Conservation (phyloP, 768 basidiomycete genomes). For the Termitomyces bulborhizus region DNA sequence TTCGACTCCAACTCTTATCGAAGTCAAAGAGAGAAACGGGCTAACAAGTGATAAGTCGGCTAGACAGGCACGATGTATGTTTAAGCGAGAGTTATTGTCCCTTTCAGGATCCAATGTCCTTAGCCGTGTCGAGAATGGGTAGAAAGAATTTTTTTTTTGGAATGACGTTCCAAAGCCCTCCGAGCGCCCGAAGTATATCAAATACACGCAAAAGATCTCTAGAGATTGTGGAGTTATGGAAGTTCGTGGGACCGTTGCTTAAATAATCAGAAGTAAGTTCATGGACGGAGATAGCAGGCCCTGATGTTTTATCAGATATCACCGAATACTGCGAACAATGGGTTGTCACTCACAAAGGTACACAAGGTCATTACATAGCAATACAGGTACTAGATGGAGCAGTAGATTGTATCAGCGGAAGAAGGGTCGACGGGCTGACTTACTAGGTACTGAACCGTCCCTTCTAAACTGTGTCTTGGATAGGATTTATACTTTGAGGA, state of each 20-base stretch:
- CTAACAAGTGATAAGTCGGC: background rate
- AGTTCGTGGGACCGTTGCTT: background rate
- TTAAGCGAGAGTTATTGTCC: background rate
- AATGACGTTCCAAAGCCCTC: background rate
- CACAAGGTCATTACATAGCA: background rate
- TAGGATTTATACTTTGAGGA: background rate
- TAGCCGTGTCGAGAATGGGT: background rate
- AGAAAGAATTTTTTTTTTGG: background rate
- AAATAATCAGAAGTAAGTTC: background rate
- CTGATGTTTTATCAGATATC: background rate
- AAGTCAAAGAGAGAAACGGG: background rate
- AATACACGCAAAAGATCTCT: background rate
- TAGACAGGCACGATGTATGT: background rate
- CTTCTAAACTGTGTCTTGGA: background rate
- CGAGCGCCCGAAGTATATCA: no score
- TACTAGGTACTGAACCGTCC: background rate
- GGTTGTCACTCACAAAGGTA: slow-evolving; percentile 1
- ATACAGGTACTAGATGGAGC: background rate
- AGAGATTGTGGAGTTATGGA: background rate
- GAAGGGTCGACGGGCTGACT: background rate
- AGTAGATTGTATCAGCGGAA: background rate
- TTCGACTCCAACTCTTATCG: background rate
- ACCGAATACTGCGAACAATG: background rate
- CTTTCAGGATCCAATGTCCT: background rate
- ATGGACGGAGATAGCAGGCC: background rate